phyloP scores from a whole-genome alignment of 768 basidiomycete species.

The Steccherinum ochraceum region DNA sequence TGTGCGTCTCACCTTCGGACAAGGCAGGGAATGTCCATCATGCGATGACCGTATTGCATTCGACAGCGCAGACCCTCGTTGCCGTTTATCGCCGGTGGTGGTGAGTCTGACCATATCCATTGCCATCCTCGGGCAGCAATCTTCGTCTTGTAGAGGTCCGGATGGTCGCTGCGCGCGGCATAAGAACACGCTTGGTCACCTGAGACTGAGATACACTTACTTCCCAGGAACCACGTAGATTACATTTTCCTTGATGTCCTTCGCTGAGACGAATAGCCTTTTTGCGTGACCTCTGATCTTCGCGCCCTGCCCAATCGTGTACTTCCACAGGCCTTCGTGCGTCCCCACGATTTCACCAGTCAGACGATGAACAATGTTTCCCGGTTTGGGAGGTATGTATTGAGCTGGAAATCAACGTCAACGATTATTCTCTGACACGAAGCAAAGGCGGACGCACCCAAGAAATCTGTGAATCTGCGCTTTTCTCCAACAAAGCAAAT shows the following conservation, averaged over 20 bases:
- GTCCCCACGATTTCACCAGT: slow-evolving; percentile 48
- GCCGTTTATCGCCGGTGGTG: slow-evolving; percentile 39
- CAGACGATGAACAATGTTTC: slow-evolving; percentile 55
- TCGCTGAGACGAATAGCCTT: slow-evolving; percentile 68
- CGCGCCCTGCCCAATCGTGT: slow-evolving; percentile 80
- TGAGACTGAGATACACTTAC: slow-evolving; percentile 29
- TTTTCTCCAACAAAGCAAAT: slow-evolving; percentile 91
- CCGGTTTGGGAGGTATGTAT: slow-evolving; percentile 67
- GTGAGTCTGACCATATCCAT: slow-evolving; percentile 72
- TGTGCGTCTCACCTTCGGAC: slow-evolving; percentile 40
- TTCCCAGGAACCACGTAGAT: slow-evolving; percentile 73
- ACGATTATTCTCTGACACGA: neutral
- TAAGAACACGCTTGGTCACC: neutral
- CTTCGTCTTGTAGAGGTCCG: slow-evolving; percentile 37
- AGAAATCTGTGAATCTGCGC: slow-evolving; percentile 61
- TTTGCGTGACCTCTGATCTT: slow-evolving; percentile 53
- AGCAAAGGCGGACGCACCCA: slow-evolving; percentile 40
- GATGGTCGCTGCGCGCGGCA: slow-evolving; percentile 44
- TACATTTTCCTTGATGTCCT: slow-evolving; percentile 55
- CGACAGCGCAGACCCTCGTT: slow-evolving; percentile 40
- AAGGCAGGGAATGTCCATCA: slow-evolving; percentile 46
- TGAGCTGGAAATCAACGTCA: slow-evolving; percentile 47
- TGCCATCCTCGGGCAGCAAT: slow-evolving; percentile 42
- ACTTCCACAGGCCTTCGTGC: slow-evolving; percentile 79
- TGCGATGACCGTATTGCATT: slow-evolving; percentile 68